phyloP scores from a whole-genome alignment of 1,139 yeast genomes.

The Yamadazyma atlantica region DNA sequence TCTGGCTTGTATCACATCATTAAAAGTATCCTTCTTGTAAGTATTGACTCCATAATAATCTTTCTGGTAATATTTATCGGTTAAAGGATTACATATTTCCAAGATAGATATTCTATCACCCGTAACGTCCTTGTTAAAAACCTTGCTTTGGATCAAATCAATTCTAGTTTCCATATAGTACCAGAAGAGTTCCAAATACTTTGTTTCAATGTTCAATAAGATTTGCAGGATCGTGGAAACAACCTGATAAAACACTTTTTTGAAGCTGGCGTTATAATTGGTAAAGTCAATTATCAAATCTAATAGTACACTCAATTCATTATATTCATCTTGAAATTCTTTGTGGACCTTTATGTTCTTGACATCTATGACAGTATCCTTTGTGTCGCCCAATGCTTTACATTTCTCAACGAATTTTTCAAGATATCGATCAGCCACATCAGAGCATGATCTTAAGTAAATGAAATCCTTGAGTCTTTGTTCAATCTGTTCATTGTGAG shows the following conservation, averaged over 20 bases:
- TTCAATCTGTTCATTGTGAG: constrained; percentile 6
- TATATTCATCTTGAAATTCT: neutral
- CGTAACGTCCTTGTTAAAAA: constrained; percentile 29
- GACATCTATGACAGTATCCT: no score
- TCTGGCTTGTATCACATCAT: constrained; percentile 37
- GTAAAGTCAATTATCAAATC: constrained; percentile 6
- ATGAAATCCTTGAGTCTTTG: constrained; percentile 6
- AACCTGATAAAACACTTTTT: constrained; percentile 9
- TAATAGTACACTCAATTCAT: constrained; percentile 4
- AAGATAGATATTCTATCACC: constrained; percentile 41
- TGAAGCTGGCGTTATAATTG: constrained; percentile 2
- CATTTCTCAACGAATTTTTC: constrained; percentile 2
- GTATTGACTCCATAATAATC: constrained; percentile 26
- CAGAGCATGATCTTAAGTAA: constrained; percentile 5
- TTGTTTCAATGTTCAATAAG: constrained; percentile 6
- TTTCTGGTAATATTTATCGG: constrained; percentile 28
- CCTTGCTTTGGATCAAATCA: constrained; percentile 17
- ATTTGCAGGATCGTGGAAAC: constrained; percentile 6
- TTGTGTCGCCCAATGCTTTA: constrained; percentile 1
- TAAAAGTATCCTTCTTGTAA: constrained; percentile 38
- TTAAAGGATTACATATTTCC: constrained; percentile 38
- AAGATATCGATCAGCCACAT: neutral
- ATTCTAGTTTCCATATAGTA: constrained; percentile 35
- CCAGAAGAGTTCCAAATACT: constrained; percentile 26
- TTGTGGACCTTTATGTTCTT: neutral